A percentile compares a stretch with the other conserved stretches of the same genome.
phyloP scores from a whole-genome alignment of 2,329 filamentous ascomycete genomes.

The Trichoderma oligosporum region DNA sequence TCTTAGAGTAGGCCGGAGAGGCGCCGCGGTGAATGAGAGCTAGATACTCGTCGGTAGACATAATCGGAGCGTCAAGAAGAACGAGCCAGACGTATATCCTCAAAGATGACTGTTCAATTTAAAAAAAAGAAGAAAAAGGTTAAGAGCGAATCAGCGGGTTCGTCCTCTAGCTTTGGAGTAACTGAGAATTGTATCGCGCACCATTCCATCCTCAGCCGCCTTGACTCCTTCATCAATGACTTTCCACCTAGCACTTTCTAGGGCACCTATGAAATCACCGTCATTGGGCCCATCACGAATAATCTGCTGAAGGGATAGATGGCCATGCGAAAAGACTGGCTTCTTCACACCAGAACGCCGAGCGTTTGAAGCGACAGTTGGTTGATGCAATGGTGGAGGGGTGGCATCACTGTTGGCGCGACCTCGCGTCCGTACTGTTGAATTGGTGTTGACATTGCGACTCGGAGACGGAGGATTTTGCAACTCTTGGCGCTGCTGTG shows the following conservation, averaged over 20 bases:
- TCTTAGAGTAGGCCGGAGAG: slow-evolving; percentile 93
- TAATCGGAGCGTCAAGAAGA: slow-evolving; percentile 79
- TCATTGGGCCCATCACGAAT: slow-evolving; percentile 75
- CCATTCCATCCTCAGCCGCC: slow-evolving; percentile 77
- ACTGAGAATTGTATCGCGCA: slow-evolving; percentile 35
- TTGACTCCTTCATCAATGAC: slow-evolving; percentile 74
- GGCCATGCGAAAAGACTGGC: slow-evolving; percentile 48
- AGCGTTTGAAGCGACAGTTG: slow-evolving; percentile 35
- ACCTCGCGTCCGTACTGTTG: slow-evolving; percentile 47
- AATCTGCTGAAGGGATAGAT: slow-evolving; percentile 66
- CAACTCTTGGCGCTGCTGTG: slow-evolving; percentile 57
- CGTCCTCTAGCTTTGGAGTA: neutral
- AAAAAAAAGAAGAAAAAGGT: neutral
- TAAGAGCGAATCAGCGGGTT: neutral
- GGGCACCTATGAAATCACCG: slow-evolving; percentile 61
- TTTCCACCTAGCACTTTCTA: slow-evolving; percentile 69
- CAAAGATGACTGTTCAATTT: slow-evolving; percentile 67
- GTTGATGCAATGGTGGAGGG: slow-evolving; percentile 33
- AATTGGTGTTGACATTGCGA: slow-evolving; percentile 32
- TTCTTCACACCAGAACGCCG: slow-evolving; percentile 41
- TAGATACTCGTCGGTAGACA: slow-evolving; percentile 85
- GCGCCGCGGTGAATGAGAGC: slow-evolving; percentile 86
- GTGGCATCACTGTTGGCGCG: slow-evolving; percentile 72
- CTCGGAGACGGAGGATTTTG: slow-evolving; percentile 37
- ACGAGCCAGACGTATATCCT: slow-evolving; percentile 97